These are phyloP conservation scores for Inosperma sp. DNA, from an alignment of 768 basidiomycete genomes.

Conservation along the genomic window DNA sequence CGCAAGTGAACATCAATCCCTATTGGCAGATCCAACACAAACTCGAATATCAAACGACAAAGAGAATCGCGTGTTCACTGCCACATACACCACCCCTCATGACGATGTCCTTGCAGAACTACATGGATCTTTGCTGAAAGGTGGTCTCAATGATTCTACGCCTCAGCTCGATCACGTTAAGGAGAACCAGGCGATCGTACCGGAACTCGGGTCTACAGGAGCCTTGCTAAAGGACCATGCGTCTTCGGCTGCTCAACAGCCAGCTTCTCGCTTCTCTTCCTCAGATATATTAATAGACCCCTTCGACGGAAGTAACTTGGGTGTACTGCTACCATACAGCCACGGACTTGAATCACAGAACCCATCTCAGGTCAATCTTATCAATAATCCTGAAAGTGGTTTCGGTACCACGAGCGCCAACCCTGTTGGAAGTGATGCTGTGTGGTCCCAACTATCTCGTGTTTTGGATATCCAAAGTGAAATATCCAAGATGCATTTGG, in stretches of 20 bases:
- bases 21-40: conserved; percentile 10
- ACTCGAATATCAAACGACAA: conserved; percentile 18
- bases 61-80: conserved; percentile 13
- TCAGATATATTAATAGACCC: conserved; percentile 25
- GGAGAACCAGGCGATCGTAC: conserved; percentile 13
- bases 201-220: no score
- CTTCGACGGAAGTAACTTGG: conserved; percentile 28
- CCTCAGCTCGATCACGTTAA: conserved; percentile 11
- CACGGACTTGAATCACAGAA: conserved; percentile 16
- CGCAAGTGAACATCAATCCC: no score
- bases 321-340: conserved; percentile 22
- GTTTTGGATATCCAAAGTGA: conserved; percentile 72
- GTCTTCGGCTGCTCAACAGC: neutral
- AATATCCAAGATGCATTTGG: conserved; percentile 65
- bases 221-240: neutral
- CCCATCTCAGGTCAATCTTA: conserved; percentile 17
- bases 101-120: conserved; percentile 58
- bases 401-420: conserved; percentile 5
- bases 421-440: conserved; percentile 16
- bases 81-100: conserved; percentile 47
- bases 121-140: conserved; percentile 28
- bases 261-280: conserved; percentile 1
- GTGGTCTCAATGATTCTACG: conserved; percentile 10
- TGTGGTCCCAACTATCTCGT: conserved; percentile 65
- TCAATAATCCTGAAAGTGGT: conserved; percentile 9